Evolutionary conservation across 192 early-diverging fungal species (phyloP).

Genomic region (Spizellomyces sp.): DNA sequence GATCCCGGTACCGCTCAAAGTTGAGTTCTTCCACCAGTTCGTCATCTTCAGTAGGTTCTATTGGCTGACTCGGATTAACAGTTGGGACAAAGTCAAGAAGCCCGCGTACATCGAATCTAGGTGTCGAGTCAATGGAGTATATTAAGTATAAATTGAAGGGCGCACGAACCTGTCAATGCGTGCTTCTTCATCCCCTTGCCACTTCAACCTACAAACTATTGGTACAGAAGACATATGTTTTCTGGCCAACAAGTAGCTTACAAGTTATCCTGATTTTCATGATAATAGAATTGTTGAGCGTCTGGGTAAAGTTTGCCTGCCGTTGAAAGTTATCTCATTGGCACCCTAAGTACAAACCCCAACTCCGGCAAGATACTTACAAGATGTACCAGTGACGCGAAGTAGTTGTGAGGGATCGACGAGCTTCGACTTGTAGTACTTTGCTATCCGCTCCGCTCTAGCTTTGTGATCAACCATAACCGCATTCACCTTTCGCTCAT

Average conservation of each 20-base stretch:
- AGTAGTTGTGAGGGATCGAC: conserved; percentile 48
- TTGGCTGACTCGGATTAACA: neutral
- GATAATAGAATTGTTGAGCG: conserved; percentile 55
- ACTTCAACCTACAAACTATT: conserved; percentile 27
- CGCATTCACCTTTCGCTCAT: conserved; percentile 36
- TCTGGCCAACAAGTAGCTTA: neutral
- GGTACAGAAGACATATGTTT: neutral
- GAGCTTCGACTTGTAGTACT: conserved; percentile 42
- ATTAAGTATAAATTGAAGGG: neutral
- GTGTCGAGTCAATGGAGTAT: neutral
- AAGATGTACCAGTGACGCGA: conserved; percentile 30
- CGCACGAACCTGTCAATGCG: conserved; percentile 43
- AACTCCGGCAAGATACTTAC: conserved; percentile 24
- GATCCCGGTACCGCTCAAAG: conserved; percentile 57
- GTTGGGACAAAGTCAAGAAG: conserved; percentile 50
- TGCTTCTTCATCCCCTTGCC: conserved; percentile 52
- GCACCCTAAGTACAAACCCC: conserved; percentile 23
- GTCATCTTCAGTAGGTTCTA: conserved; percentile 35
- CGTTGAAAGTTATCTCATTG: conserved; percentile 1
- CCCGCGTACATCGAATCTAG: conserved; percentile 52
- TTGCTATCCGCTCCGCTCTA: conserved; percentile 48
- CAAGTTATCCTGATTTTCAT: conserved; percentile 57
- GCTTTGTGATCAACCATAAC: conserved; percentile 54
- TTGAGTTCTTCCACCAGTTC: conserved; percentile 52
- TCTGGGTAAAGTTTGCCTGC: conserved; percentile 49